These are phyloP conservation scores for Pachysandra terminalis DNA, from an alignment of 164 flowering plant genomes.

Conservation along the genomic window DNA sequence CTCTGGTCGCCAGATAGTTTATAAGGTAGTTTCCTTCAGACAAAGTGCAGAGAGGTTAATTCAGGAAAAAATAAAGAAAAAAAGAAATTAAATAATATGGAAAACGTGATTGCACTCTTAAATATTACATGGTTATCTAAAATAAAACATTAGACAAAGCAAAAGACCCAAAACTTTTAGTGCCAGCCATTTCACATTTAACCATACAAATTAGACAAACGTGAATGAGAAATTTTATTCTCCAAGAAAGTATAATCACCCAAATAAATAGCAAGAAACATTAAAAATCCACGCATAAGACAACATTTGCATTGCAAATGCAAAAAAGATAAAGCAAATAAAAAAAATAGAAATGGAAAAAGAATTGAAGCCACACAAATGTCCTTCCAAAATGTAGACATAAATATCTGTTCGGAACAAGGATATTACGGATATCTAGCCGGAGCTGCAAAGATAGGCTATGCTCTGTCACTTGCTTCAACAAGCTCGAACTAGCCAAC, in stretches of 20 bases:
- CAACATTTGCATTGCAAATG: background rate
- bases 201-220: background rate
- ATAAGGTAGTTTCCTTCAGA: slow-evolving; percentile 81
- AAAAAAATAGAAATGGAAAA: background rate
- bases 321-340: background rate
- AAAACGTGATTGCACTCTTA: background rate
- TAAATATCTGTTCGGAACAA: slow-evolving; percentile 13
- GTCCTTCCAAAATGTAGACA: slow-evolving; percentile 3
- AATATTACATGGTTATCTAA: background rate
- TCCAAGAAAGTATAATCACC: background rate
- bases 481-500: slow-evolving; percentile 96
- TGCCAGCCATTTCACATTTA: background rate
- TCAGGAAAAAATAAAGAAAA: slow-evolving; percentile 6
- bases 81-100: background rate
- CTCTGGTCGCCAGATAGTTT: slow-evolving; percentile 87
- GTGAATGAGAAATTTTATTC: background rate
- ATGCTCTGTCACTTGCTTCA: slow-evolving; percentile 98
- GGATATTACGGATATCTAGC: slow-evolving; percentile 81
- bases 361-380: slow-evolving; percentile 1
- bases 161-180: background rate
- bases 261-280: background rate
- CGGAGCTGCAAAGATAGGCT: slow-evolving; percentile 90
- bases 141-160: too few relatives aligned
- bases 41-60: slow-evolving; percentile 20
- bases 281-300: slow-evolving; percentile 7